Conservation (phyloP, 2,329 filamentous ascomycete genomes). For the Sarocladium strictum region DNA sequence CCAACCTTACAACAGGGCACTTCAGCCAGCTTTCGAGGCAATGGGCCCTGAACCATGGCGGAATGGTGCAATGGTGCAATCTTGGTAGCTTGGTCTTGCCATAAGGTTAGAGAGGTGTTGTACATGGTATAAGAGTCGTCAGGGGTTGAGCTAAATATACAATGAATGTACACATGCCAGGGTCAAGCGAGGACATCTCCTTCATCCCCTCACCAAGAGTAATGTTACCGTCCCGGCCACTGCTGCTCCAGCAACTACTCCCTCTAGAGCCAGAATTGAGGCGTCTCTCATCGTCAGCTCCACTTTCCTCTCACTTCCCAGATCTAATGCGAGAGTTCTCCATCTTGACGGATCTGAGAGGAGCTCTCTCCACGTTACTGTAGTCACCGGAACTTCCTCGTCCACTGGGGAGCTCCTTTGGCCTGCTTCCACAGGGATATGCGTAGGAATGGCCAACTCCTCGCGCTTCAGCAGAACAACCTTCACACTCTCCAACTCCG, state of each 20-base stretch:
- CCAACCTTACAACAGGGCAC: too few species aligned
- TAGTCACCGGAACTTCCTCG: slow-evolving; percentile 10
- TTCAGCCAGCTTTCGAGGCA: too few species aligned
- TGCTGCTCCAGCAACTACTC: slow-evolving; percentile 59
- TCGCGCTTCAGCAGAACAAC: slow-evolving; percentile 18
- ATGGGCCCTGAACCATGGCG: too few species aligned
- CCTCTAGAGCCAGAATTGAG: slow-evolving; percentile 63
- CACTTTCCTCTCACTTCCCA: slow-evolving; percentile 61
- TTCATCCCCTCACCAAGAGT: slow-evolving; percentile 33
- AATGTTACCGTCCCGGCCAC: slow-evolving; percentile 50
- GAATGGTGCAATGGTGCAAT: too few species aligned
- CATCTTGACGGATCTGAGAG: slow-evolving; percentile 38
- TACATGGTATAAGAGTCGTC: neutral
- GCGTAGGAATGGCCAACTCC: slow-evolving; percentile 13
- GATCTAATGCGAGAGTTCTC: slow-evolving; percentile 45
- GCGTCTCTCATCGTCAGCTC: slow-evolving; percentile 62
- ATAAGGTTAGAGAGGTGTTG: neutral
- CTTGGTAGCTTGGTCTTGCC: neutral
- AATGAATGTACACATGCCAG: neutral
- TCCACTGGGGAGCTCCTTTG: neutral
- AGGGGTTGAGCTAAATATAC: neutral
- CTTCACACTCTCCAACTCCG: slow-evolving; percentile 32
- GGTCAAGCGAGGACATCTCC: slow-evolving; percentile 1
- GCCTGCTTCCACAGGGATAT: slow-evolving; percentile 1
- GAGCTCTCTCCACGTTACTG: slow-evolving; percentile 36